Percentiles rank a stretch among this genome's conserved stretches.
These are phyloP conservation scores for Fusarium sp. DNA, from an alignment of 2,329 filamentous ascomycete genomes.

Conservation along the genomic window DNA sequence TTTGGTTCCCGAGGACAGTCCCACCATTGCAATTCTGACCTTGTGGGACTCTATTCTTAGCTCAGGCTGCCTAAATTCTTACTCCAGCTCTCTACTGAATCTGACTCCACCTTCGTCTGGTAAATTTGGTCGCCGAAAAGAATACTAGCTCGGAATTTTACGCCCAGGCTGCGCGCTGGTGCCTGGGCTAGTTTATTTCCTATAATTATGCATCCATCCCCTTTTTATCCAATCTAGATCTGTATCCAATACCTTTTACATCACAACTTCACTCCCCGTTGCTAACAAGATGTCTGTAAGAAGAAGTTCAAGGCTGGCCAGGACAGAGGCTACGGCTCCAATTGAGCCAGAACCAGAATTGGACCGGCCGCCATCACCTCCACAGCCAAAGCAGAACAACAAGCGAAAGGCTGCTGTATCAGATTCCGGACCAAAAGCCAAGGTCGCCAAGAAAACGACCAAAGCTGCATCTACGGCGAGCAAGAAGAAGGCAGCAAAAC, in stretches of 20 bases:
- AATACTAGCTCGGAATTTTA: not conserved
- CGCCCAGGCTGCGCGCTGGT: not conserved
- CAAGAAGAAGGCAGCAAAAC: not conserved
- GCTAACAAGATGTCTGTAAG: slow-evolving; percentile 5
- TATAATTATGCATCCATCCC: not conserved
- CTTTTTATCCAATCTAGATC: not conserved
- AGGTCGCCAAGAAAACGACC: not conserved
- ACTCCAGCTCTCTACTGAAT: not conserved
- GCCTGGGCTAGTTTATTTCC: not conserved
- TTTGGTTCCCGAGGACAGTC: not conserved
- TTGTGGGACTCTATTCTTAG: not conserved
- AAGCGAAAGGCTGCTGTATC: not conserved
- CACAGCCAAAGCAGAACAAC: not conserved
- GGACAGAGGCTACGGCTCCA: not conserved
- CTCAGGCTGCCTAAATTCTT: not conserved
- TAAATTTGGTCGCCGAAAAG: not conserved
- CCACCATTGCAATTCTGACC: not conserved
- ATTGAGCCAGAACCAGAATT: not conserved
- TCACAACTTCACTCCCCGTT: not conserved
- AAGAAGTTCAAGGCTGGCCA: slow-evolving; percentile 20
- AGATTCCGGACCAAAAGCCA: not conserved
- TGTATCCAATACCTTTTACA: not conserved
- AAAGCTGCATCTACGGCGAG: not conserved
- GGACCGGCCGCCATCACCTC: not conserved
- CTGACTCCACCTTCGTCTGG: not conserved